Base-by-base conservation (phyloP, 2,329 filamentous ascomycete genomes). In the Aspergillus candidus region DNA sequence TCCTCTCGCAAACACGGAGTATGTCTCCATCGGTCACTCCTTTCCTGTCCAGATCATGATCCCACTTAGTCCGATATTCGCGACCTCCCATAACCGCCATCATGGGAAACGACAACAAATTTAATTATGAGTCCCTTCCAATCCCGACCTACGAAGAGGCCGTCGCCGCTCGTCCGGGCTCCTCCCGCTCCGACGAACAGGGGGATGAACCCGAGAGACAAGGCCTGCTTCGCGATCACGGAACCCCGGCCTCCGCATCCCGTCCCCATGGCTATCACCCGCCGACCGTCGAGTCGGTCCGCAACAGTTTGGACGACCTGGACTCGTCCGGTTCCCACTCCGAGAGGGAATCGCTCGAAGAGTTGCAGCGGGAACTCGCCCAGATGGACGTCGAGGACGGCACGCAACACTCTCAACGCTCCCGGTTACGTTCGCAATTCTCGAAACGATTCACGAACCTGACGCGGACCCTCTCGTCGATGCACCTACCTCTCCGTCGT, bases 111-210 rank as follows among this genome's bases (percentile, higher is more conserved):
- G 75, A 77, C 63, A 71, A 78, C 63, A 80, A 80, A 58, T 66
- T 66, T 54, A 72, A 72, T 48, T 81, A 82, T 65, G 76, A 79
- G 59, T 69, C 75, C 50, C 74, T 84, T 36, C 84, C 87, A 29
- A 91, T 93, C 62, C 88, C 87, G 27, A 82, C 82, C 35, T 93
- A 93, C 67, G 87, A 91, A 66, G 87, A 94, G 71, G 87, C 88
- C 51, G 77, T 79, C 47, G 80, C 80, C 13, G 80, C 78, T 31
- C 72, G 76, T 41, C 72, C 76, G 14, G 61, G 67, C 30, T 79
- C 77, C 33, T 74, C 73, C 11, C 68, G 69, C 49, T 69, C 67
- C 48, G 75, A 80, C 58, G 79, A 84, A 65, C 74, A 78, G 59
- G 80, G 80, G 61, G 77, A 82, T 65, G 81, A 88, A 61, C 78